phyloP scores from a whole-genome alignment of 192 early-diverging fungal genomes.

The Glomus cerebriforme region DNA sequence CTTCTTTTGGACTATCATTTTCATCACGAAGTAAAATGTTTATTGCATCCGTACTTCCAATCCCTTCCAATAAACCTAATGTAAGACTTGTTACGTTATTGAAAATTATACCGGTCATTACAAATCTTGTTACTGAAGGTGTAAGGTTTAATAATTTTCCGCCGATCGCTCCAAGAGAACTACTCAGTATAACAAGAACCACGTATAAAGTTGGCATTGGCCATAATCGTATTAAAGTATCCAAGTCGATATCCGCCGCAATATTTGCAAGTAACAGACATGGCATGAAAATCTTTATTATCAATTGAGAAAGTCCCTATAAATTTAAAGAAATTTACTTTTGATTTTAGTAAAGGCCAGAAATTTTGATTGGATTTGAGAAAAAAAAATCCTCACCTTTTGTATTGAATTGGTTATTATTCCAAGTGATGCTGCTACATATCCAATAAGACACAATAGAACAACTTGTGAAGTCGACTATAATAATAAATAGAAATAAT shows the following conservation, averaged over 20 bases:
- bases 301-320: constrained; percentile 23
- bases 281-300: constrained; percentile 33
- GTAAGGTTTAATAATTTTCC: constrained; percentile 32
- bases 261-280: constrained; percentile 30
- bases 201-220: constrained; percentile 25
- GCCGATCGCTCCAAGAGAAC: constrained; percentile 10
- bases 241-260: constrained; percentile 9
- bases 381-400: neutral
- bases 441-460: constrained; percentile 7
- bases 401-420: constrained; percentile 1
- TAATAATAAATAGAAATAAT: neutral
- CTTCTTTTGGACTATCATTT: constrained; percentile 12
- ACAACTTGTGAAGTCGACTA: constrained; percentile 22
- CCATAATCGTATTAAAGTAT: constrained; percentile 32
- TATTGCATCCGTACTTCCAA: constrained; percentile 26
- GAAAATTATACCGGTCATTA: constrained; percentile 33
- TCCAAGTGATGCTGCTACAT: constrained; percentile 15
- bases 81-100: constrained; percentile 33
- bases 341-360: neutral
- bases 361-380: neutral
- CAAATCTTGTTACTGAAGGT: constrained; percentile 12
- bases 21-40: constrained; percentile 2
- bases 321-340: neutral
- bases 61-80: constrained; percentile 29
- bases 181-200: neutral